Base-by-base conservation (phyloP, 257 asterid genomes). In the Forsythia viridissima region DNA sequence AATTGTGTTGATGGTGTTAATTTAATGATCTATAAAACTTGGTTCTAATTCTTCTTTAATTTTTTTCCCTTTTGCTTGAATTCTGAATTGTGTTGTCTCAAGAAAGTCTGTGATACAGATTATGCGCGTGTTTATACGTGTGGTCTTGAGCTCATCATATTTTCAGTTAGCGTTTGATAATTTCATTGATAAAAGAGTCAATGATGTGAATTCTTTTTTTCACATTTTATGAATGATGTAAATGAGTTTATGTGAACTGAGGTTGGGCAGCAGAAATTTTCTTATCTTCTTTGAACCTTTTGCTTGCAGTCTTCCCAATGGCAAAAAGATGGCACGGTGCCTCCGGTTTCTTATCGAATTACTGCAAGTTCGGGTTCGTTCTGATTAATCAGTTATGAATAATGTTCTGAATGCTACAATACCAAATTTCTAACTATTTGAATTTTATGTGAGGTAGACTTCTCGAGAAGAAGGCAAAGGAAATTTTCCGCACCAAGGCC, bases 291-390 rank as follows among this genome's bases (percentile, higher is more conserved):
- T 65, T 57, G 46, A 68, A 73, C 66, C 9, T 72, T 30, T 52
- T 73, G 24, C 46, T 41, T 86, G 87, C 97, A 92, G 99, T 87
- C 87, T 79, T 87, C 80, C 78, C 78, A 73, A 38, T 84, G 89
- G 92, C 85, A 84, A 76, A 77, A 80, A 72, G 84, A 80, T 81
- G 80, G 76, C 44, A 76, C 73, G 73, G 82, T 79, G 38, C 85
- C 86, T 42, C 79, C 71, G 42, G 74, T 81, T 70, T 71, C 92
- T 18, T 79, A 63, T 81, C 82, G 86, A 82, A 86, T 85, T 76
- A 73, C 91, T 79, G 97, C 98, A 83, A 89, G 90, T 90, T 90
- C 89, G 66, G 96, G 96, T 90, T 90, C 83, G 89, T 88, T 85
- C 75, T 78, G 78, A 78, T 79, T 74, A 34, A 75, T 76, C 72